A percentile compares a stretch with the other conserved stretches of the same genome.
Conservation (phyloP, 2,329 filamentous ascomycete species). For the Huntiella decipiens region DNA sequence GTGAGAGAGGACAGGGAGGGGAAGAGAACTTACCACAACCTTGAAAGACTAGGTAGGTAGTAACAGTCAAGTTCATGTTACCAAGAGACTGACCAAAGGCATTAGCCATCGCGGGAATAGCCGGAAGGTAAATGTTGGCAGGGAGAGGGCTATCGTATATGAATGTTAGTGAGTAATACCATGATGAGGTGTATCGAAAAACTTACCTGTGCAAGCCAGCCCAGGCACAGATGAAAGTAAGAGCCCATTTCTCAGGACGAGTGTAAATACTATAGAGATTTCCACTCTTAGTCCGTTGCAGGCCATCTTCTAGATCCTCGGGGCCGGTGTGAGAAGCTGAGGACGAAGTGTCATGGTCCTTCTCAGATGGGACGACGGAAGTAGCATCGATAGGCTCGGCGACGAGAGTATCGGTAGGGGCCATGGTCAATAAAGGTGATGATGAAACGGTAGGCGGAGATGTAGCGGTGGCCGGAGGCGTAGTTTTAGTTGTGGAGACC, state of each 20-base stretch:
- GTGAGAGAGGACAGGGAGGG: not conserved
- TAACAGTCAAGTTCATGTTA: slow-evolving; percentile 18
- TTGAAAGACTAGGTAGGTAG: slow-evolving; percentile 18
- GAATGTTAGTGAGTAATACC: not conserved
- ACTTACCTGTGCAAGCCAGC: slow-evolving; percentile 15
- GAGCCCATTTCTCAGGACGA: slow-evolving; percentile 15
- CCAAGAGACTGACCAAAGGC: slow-evolving; percentile 17
- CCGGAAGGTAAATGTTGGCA: slow-evolving; percentile 20
- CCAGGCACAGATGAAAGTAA: slow-evolving; percentile 15
- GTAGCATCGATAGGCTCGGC: no score
- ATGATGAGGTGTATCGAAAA: not conserved
- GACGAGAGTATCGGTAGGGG: no score
- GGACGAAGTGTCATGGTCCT: no score
- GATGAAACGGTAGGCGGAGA: no score
- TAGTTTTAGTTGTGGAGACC: no score
- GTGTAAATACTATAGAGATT: slow-evolving; percentile 14
- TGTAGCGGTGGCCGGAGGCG: no score
- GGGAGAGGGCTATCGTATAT: slow-evolving; percentile 16
- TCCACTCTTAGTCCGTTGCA: slow-evolving; percentile 1
- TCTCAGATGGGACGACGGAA: no score
- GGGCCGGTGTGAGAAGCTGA: not conserved
- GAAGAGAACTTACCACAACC: slow-evolving; percentile 13
- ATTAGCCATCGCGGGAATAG: slow-evolving; percentile 16
- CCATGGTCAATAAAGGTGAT: no score
- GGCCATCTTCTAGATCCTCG: not conserved